These are phyloP conservation scores for Rutstroemia sp. DNA, from an alignment of 2,329 filamentous ascomycete species.

Conservation along the genomic window DNA sequence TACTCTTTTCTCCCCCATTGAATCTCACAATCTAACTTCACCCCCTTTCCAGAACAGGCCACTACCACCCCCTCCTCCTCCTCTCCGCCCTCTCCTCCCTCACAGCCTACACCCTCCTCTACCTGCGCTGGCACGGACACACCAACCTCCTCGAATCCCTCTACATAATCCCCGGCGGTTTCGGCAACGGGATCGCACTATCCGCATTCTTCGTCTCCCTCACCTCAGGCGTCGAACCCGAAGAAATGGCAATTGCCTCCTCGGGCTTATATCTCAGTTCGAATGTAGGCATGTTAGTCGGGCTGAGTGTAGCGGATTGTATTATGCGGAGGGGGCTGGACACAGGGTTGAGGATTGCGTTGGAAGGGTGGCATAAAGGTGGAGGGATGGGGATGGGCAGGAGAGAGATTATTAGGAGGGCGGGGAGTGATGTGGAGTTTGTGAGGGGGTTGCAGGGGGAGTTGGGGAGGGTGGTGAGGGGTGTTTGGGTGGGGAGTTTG, in stretches of 20 bases:
- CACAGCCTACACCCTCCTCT: constrained; percentile 43
- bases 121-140: constrained; percentile 51
- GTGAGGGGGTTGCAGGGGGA: not conserved
- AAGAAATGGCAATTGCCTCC: constrained; percentile 42
- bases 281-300: constrained; percentile 18
- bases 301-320: constrained; percentile 16
- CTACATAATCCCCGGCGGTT: constrained; percentile 50
- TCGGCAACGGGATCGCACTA: constrained; percentile 41
- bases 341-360: constrained; percentile 10
- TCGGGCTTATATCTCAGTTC: constrained; percentile 39
- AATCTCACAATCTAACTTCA: not conserved
- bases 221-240: constrained; percentile 37
- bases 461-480: too few species aligned
- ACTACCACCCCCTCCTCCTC: constrained; percentile 49
- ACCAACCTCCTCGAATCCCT: constrained; percentile 50
- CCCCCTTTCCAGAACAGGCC: constrained; percentile 38
- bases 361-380: constrained; percentile 10
- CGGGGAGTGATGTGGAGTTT: constrained; percentile 15
- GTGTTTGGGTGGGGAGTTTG: too few species aligned
- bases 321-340: constrained; percentile 16
- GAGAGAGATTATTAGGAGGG: constrained; percentile 15
- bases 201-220: constrained; percentile 43
- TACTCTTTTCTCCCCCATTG: not conserved
- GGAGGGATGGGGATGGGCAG: not conserved
- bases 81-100: constrained; percentile 42